Evolutionary conservation across 129 eudicot species (phyloP).

Genomic region (Chrysanthemum seticuspe): DNA sequence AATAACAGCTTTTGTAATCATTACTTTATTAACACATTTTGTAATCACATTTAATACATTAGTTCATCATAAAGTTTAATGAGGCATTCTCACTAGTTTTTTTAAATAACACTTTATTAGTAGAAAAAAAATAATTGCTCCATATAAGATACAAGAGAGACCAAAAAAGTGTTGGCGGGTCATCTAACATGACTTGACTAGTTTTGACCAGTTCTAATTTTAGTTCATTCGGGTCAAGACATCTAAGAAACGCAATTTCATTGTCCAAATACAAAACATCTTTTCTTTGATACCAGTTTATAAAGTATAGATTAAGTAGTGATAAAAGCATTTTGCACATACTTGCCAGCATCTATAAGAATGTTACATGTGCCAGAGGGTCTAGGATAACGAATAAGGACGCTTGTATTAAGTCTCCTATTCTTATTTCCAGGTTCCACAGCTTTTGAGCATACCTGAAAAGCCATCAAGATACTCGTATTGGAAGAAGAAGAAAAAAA

Average conservation of each 20-base stretch:
- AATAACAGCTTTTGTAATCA: background rate
- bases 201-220: background rate
- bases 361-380: slow-evolving; percentile 64
- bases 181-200: background rate
- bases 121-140: too few relatives aligned
- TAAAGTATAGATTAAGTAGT: background rate
- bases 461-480: slow-evolving; percentile 20
- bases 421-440: slow-evolving; percentile 74
- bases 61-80: background rate
- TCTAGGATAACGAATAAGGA: slow-evolving; percentile 64
- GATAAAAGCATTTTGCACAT: slow-evolving; percentile 40
- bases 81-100: too few relatives aligned
- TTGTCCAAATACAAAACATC: background rate
- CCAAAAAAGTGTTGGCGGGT: background rate
- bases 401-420: slow-evolving; percentile 88
- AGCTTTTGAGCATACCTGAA: slow-evolving; percentile 86
- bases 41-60: background rate
- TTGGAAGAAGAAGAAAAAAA: too few relatives aligned
- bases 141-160: background rate
- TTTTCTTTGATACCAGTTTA: background rate
- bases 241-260: slow-evolving; percentile 1
- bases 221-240: background rate
- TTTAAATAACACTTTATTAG: too few relatives aligned
- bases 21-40: background rate
- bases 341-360: slow-evolving; percentile 99